Base-by-base conservation (phyloP, 805 yeast genomes). In the Nakazawaea siamensis region DNA sequence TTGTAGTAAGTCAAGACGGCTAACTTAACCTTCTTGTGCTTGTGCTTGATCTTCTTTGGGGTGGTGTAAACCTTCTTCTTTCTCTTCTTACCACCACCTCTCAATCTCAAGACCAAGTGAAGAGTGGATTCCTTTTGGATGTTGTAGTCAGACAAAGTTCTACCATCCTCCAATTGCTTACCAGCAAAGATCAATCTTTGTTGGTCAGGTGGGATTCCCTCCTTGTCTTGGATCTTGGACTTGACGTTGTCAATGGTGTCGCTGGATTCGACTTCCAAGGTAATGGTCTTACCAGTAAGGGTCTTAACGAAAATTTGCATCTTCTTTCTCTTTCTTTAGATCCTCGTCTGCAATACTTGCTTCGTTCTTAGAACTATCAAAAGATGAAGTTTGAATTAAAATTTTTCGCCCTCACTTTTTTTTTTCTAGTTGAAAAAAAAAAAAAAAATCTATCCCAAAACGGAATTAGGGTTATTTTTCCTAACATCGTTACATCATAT, bases 21-120 rank as follows among this genome's bases (percentile, higher is more conserved):
- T 64, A 92, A 79, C 84, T 92, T 92, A 73, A 84, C 85, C 80
- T 90, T 92, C 85, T 84, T 92, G 83, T 86, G 96, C 83, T 87
- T 88, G 94, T 92, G 97, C 76, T 73, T 85, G 76, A 92, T 85
- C 83, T 88, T 94, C 88, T 92, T 92, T 78, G 98, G 98, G 65
- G 97, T 90, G 75, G 97, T 90, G 90, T 90, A 92, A 66, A 87
- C 97, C 94, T 90, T 90, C 96, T 92, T 92, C 92, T 92, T 92
- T 81, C 95, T 90, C 92, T 92, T 92, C 85, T 88, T 92, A 77
- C 95, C 95, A 78, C 94, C 94, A 77, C 94, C 96, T 79, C 96
- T 85, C 70, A 87, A 80, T 80, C 96, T 88, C 49, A 88, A 75
- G 55, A 88, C 96, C 68, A 88, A 77, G 67, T 88, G 97, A 46